These are phyloP conservation scores for Mrakiaceae sp. DNA, from an alignment of 1,284 basidiomycete species.

Conservation along the genomic window DNA sequence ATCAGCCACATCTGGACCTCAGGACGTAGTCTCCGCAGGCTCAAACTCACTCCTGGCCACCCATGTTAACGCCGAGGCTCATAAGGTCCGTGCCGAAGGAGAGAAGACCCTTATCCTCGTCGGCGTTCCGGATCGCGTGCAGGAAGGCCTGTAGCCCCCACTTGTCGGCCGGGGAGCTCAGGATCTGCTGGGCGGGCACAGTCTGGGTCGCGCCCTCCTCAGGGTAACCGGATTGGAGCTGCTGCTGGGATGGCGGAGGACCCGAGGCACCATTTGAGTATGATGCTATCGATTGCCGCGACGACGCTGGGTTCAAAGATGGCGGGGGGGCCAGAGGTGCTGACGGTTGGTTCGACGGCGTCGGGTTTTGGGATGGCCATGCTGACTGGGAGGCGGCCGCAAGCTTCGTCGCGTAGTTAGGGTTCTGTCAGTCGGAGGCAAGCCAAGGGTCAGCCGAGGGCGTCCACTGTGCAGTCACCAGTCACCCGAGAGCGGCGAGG, in stretches of 20 bases:
- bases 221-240: background rate
- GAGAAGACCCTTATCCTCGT: slow-evolving; percentile 67
- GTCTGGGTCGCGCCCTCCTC: slow-evolving; percentile 36
- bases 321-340: slow-evolving; percentile 12
- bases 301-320: slow-evolving; percentile 7
- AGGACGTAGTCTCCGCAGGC: slow-evolving; percentile 13
- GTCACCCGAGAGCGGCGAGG: too few relatives aligned
- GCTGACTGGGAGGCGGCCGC: slow-evolving; percentile 4
- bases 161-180: slow-evolving; percentile 79
- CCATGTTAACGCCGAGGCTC: slow-evolving; percentile 79
- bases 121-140: slow-evolving; percentile 74
- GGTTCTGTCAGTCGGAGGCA: background rate
- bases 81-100: slow-evolving; percentile 80
- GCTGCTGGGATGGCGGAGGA: slow-evolving; percentile 13
- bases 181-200: slow-evolving; percentile 80
- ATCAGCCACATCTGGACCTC: slow-evolving; percentile 17
- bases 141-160: slow-evolving; percentile 79
- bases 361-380: slow-evolving; percentile 12
- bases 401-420: slow-evolving; percentile 13
- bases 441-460: too few relatives aligned
- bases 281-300: background rate
- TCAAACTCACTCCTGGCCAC: slow-evolving; percentile 55
- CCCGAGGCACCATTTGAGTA: slow-evolving; percentile 14
- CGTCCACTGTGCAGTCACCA: too few relatives aligned
- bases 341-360: slow-evolving; percentile 1